Percentiles rank a stretch among this genome's conserved stretches.
Conservation (phyloP, 2,329 filamentous ascomycete species). For the Hymenoscyphus salicellus region DNA sequence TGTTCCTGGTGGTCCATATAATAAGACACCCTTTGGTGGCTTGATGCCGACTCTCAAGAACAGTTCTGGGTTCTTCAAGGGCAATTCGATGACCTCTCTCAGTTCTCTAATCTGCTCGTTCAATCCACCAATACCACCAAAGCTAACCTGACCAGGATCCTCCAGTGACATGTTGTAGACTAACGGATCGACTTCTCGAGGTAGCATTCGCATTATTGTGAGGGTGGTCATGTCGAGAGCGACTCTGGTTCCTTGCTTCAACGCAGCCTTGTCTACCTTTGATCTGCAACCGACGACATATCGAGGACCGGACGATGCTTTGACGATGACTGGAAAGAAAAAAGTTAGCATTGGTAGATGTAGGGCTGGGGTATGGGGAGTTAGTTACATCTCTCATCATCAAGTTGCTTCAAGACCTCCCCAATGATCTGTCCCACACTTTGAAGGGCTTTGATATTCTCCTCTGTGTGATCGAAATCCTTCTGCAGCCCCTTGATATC, state of each 20-base stretch:
- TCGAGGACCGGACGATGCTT: conserved; percentile 92
- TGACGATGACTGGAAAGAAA: conserved; percentile 76
- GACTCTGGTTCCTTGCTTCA: conserved; percentile 97
- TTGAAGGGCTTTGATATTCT: conserved; percentile 98
- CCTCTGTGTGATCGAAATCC: conserved; percentile 94
- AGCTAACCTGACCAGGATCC: conserved; percentile 95
- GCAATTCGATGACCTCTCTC: conserved; percentile 94
- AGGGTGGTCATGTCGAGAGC: conserved; percentile 99
- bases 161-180: conserved; percentile 99
- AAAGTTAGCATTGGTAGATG: conserved; percentile 21
- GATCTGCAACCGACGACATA: conserved; percentile 98
- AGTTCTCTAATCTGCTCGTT: conserved; percentile 98
- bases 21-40: conserved; percentile 91
- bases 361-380: neutral
- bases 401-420: conserved; percentile 96
- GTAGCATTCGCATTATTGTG: conserved; percentile 99
- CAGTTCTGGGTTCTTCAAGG: conserved; percentile 96
- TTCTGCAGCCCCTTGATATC: conserved; percentile 95
- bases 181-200: conserved; percentile 93
- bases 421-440: conserved; percentile 99
- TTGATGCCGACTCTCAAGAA: conserved; percentile 98
- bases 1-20: conserved; percentile 94
- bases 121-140: conserved; percentile 92
- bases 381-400: conserved; percentile 91
- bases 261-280: conserved; percentile 94